Evolutionary conservation across 208 protist genomes (phyloP).

Genomic region (Crithidia fasciculata): DNA sequence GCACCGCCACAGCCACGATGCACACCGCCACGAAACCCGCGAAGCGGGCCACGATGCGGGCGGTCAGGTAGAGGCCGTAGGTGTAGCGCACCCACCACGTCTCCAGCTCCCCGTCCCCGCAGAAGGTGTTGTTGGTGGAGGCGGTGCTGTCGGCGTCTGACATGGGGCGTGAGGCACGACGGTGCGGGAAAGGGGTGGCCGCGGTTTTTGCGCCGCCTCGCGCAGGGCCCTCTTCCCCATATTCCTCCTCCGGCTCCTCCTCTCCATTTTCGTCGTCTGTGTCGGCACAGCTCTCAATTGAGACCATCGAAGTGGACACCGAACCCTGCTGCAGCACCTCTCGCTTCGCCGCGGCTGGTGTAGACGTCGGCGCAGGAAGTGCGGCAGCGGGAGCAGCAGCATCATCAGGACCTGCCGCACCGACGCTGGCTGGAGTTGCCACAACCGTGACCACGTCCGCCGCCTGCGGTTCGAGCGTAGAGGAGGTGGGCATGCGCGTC

Average conservation of each 20-base stretch:
- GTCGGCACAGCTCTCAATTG: slow-evolving; percentile 25
- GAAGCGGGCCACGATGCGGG: slow-evolving; percentile 43
- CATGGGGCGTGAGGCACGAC: not conserved
- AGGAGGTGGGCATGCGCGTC: not conserved
- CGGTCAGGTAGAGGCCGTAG: slow-evolving; percentile 46
- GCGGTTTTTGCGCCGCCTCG: no score
- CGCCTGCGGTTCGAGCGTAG: not conserved
- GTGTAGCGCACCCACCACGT: slow-evolving; percentile 21
- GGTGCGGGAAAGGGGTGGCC: no score
- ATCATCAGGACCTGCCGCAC: not conserved
- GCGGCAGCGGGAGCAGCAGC: not conserved
- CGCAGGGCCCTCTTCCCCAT: not conserved
- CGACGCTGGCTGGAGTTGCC: no score
- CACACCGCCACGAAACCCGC: slow-evolving; percentile 45
- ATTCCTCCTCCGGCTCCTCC: not conserved
- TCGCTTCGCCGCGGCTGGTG: not conserved
- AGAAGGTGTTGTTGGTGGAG: slow-evolving; percentile 5
- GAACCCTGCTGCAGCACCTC: slow-evolving; percentile 30
- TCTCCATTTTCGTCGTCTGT: slow-evolving; percentile 8
- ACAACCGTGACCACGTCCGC: not conserved
- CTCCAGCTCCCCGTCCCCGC: not conserved
- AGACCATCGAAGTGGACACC: slow-evolving; percentile 24
- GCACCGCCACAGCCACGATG: slow-evolving; percentile 45
- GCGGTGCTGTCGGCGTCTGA: slow-evolving; percentile 8
- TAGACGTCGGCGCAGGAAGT: not conserved